A percentile compares a stretch with the other conserved stretches of the same genome.
phyloP scores from a whole-genome alignment of 768 basidiomycete genomes.

The Terana coerulea region DNA sequence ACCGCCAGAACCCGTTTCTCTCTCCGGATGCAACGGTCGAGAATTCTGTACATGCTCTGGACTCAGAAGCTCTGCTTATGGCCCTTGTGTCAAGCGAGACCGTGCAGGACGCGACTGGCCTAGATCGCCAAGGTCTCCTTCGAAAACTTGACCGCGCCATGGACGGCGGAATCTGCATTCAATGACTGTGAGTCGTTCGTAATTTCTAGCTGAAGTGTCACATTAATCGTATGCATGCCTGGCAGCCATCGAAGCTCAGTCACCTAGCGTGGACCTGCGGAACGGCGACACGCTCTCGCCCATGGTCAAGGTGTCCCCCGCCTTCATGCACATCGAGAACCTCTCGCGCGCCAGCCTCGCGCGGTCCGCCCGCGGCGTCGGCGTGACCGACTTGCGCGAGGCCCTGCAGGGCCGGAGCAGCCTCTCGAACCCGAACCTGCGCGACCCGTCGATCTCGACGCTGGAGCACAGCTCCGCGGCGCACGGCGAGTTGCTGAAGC shows the following conservation, averaged over 20 bases:
- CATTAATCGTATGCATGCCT: slow-evolving; percentile 1
- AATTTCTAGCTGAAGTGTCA: not conserved
- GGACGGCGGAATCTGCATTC: slow-evolving; percentile 75
- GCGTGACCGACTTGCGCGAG: slow-evolving; percentile 84
- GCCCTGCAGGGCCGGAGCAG: slow-evolving; percentile 84
- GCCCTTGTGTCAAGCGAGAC: slow-evolving; percentile 48
- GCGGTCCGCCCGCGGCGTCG: slow-evolving; percentile 74
- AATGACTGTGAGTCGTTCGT: slow-evolving; percentile 60
- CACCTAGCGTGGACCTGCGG: slow-evolving; percentile 50
- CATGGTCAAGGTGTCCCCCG: slow-evolving; percentile 76
- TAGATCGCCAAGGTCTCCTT: slow-evolving; percentile 53
- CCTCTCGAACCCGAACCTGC: slow-evolving; percentile 74
- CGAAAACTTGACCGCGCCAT: slow-evolving; percentile 52
- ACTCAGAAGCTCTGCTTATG: slow-evolving; percentile 50
- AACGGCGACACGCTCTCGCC: slow-evolving; percentile 65
- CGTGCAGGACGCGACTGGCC: slow-evolving; percentile 61
- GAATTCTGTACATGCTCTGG: slow-evolving; percentile 40
- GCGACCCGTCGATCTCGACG: slow-evolving; percentile 66
- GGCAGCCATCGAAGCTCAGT: slow-evolving; percentile 52
- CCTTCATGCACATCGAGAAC: slow-evolving; percentile 89
- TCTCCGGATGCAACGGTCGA: slow-evolving; percentile 27
- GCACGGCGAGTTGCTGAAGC: slow-evolving; percentile 32
- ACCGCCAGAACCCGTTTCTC: slow-evolving; percentile 41
- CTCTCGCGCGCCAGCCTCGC: slow-evolving; percentile 82
- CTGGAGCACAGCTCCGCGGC: slow-evolving; percentile 62